These are phyloP conservation scores for Lentinula aciculospora DNA, from an alignment of 768 basidiomycete species.

Conservation along the genomic window DNA sequence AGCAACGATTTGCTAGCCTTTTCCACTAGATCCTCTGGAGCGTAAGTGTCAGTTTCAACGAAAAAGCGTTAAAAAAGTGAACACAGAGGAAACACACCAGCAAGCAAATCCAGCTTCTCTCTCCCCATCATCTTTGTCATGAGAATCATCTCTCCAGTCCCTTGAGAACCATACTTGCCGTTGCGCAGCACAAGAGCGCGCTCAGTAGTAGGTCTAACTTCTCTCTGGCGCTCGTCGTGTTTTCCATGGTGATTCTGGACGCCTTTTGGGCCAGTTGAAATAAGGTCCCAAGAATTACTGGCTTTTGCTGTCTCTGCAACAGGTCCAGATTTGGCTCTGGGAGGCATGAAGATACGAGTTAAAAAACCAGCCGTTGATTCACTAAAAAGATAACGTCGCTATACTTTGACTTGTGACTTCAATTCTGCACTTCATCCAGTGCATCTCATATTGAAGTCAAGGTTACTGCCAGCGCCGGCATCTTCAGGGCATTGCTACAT, in stretches of 20 bases:
- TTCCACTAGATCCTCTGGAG: constrained; percentile 61
- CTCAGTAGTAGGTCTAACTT: constrained; percentile 43
- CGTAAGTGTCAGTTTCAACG: constrained; percentile 9
- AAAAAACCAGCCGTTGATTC: background rate
- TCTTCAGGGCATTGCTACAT: background rate
- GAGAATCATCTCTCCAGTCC: constrained; percentile 61
- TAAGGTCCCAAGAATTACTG: constrained; percentile 34
- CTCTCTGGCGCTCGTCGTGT: constrained; percentile 34
- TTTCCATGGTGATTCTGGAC: constrained; percentile 32
- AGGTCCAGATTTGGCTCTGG: constrained; percentile 21
- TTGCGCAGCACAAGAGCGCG: constrained; percentile 71
- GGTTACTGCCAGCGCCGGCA: background rate
- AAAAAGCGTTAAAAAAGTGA: constrained; percentile 6
- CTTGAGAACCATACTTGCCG: constrained; percentile 66
- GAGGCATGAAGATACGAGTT: constrained; percentile 13
- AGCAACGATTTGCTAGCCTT: constrained; percentile 53
- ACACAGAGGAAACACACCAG: constrained; percentile 40
- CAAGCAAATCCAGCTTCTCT: constrained; percentile 76
- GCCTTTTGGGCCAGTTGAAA: constrained; percentile 51
- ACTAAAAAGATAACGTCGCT: background rate
- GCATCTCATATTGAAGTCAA: background rate
- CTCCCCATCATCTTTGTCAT: constrained; percentile 61
- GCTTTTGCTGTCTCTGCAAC: constrained; percentile 13
- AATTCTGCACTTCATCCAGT: background rate
- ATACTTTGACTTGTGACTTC: background rate